phyloP scores from a whole-genome alignment of 805 yeast species.

The Cyberlindnera galapagoensis region DNA sequence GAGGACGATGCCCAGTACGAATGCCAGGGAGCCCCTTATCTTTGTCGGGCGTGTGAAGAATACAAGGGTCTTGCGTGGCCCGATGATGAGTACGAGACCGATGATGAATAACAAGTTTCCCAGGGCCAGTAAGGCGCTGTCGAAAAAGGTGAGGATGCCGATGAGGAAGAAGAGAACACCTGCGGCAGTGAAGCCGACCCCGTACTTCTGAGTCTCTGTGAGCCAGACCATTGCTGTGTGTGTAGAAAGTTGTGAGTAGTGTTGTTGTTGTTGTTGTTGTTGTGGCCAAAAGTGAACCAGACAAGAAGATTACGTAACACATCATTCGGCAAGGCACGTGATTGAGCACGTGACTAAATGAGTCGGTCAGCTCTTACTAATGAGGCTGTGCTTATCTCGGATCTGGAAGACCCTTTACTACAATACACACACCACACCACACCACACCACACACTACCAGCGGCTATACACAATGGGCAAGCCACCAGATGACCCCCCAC shows the following conservation, averaged over 20 bases:
- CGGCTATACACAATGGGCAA: not conserved
- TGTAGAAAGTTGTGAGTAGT: not conserved
- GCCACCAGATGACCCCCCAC: constrained; percentile 2
- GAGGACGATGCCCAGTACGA: constrained; percentile 65
- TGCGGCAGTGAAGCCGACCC: constrained; percentile 87
- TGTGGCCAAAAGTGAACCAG: too few relatives aligned
- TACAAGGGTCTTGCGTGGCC: constrained; percentile 72
- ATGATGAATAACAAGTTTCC: constrained; percentile 54
- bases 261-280: not conserved
- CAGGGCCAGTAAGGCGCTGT: constrained; percentile 79
- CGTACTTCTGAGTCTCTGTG: constrained; percentile 41
- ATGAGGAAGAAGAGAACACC: constrained; percentile 62
- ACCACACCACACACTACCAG: not conserved
- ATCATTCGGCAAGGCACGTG: too few relatives aligned
- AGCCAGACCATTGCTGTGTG: constrained; percentile 12
- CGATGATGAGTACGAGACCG: constrained; percentile 84
- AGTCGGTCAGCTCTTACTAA: not conserved
- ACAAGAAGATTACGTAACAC: too few relatives aligned
- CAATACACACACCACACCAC: not conserved
- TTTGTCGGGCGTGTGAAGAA: constrained; percentile 87
- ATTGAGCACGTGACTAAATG: too few relatives aligned
- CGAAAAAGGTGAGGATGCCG: constrained; percentile 83
- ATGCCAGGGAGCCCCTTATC: constrained; percentile 79
- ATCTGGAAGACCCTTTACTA: not conserved
- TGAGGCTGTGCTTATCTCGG: not conserved